A percentile compares a stretch with the other conserved stretches of the same genome.
phyloP scores from a whole-genome alignment of 768 basidiomycete species.

The Suillus decipiens region DNA sequence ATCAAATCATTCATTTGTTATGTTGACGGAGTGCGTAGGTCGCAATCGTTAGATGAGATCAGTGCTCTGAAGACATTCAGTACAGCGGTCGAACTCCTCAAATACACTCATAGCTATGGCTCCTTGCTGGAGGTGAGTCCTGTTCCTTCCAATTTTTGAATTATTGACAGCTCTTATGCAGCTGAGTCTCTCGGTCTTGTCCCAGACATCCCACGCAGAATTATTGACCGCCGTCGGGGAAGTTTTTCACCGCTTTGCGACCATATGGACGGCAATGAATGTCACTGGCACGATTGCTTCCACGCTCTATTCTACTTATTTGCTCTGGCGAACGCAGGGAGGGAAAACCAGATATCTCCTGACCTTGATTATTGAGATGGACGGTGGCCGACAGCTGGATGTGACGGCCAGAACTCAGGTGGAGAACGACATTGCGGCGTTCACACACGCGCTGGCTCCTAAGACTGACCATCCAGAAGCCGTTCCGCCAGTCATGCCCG shows the following conservation, averaged over 20 bases:
- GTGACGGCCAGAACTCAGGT: slow-evolving; percentile 59
- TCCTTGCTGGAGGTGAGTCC: slow-evolving; percentile 63
- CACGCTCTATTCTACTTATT: slow-evolving; percentile 63
- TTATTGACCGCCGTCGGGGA: slow-evolving; percentile 65
- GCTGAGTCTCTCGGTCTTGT: slow-evolving; percentile 57
- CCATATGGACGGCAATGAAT: slow-evolving; percentile 81
- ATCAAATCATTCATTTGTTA: not conserved
- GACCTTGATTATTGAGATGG: slow-evolving; percentile 64
- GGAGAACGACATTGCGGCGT: slow-evolving; percentile 57
- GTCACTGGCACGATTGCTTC: slow-evolving; percentile 53
- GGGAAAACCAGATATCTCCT: slow-evolving; percentile 65
- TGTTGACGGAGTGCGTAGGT: slow-evolving; percentile 19
- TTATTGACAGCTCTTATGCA: slow-evolving; percentile 27
- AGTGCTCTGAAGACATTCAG: slow-evolving; percentile 56
- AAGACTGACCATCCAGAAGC: slow-evolving; percentile 33
- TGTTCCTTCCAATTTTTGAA: not conserved
- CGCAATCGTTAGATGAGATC: slow-evolving; percentile 34
- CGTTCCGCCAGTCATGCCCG: slow-evolving; percentile 48
- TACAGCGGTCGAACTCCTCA: slow-evolving; percentile 59
- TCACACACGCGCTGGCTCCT: slow-evolving; percentile 52
- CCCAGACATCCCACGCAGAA: slow-evolving; percentile 51
- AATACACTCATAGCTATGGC: slow-evolving; percentile 61
- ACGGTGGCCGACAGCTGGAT: slow-evolving; percentile 58
- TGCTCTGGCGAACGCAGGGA: slow-evolving; percentile 63
- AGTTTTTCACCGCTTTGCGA: slow-evolving; percentile 67